Evolutionary conservation across 768 basidiomycete genomes (phyloP), one percentile per base, ranked within the genome.

Genomic region (Hortiboletus flavorubellus): DNA sequence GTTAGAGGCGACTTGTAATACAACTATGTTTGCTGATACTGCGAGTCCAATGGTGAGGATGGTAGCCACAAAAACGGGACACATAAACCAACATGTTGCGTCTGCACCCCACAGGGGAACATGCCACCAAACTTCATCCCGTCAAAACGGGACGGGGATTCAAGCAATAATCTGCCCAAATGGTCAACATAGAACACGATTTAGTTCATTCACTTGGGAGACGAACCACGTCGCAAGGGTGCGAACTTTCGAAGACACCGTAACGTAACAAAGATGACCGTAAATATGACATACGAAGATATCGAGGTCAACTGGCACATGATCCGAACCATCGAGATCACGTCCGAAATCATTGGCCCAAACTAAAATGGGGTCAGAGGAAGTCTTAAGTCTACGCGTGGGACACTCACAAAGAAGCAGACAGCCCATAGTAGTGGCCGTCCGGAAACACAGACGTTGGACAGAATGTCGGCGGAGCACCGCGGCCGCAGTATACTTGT

Each of bases 401-500:
- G 37, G 26, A 3, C 5, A 26, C 65, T 53, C 41, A 66, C 65
- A 50, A 66, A 66, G 44, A 66, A 66, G 34, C 39, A 60, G 46
- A 66, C 3, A 3, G 58, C 64, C 56, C 60, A 65, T 31, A 48
- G 16, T 5, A 68, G 2, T 29, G 55, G 53, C 0, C 49, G 50
- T 34, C 33, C 45, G 35, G 50, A 49, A 6, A 54, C 18, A 2
- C n/a, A 37, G 11, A 56, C 34, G 14, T 23, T 45, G n/a, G 43
- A 37, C 12, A 46, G n/a, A 3, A 31, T 21, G 29, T 63, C 52
- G 0, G 53, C 31, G 4, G 35, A 14, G 8, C 15, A 39, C 56
- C 60, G 29, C 15, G 23, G n/a, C 4, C 21, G 12, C 8, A n/a
- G 34, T 12, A 37, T 1, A 4, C 8, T 10, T 7, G 41, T 54